Evolutionary conservation across 192 early-diverging fungal species (phyloP), one percentile per base, ranked within the genome.

Genomic region (Thamnidium elegans): DNA sequence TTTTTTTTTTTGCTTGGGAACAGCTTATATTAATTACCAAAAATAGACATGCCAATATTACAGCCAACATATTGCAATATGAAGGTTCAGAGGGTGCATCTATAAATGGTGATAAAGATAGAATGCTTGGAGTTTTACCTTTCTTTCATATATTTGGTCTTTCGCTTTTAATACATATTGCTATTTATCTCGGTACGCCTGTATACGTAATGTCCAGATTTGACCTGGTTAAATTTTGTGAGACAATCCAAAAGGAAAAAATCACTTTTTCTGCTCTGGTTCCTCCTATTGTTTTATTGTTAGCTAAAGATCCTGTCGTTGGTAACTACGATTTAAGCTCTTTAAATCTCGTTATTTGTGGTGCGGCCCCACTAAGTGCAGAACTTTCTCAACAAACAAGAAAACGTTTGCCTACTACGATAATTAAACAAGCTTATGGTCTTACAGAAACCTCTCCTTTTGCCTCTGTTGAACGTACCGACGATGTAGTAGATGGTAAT

Each of bases 241-340:
- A 75, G 52, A 81, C 94, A 71, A 91, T 99, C 65, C 68, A 78
- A 19, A 84, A 72, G 48, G 86, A 90, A 77, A 81, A 87, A 58
- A 84, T 95, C 59, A 76, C 79, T 4, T 78, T 78, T 36, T 87
- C 92, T 8, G 88, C 88, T 69, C 84, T 99, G 50, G 92, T 96
- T 45, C 79, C 92, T 20, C 90, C 90, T 31, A 86, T 92, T 64
- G 65, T 85, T 21, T 17, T 92, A 8, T 66, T 77, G 44, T 70
- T 94, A 26, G 79, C 83, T 31, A 90, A 90, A 60, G 67, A 79
- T 21, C 87, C 89, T 10, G 58, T 86, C 34, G 79, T 87, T 7
- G 76, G 78, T 15, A 77, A 87, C 7, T 92, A 81, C 67, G 76
- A 89, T 55, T 64, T 94, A 23, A 73, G 79, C 7, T 72, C 68